phyloP scores from a whole-genome alignment of 208 protist genomes.

The Borovskyia barvae region DNA sequence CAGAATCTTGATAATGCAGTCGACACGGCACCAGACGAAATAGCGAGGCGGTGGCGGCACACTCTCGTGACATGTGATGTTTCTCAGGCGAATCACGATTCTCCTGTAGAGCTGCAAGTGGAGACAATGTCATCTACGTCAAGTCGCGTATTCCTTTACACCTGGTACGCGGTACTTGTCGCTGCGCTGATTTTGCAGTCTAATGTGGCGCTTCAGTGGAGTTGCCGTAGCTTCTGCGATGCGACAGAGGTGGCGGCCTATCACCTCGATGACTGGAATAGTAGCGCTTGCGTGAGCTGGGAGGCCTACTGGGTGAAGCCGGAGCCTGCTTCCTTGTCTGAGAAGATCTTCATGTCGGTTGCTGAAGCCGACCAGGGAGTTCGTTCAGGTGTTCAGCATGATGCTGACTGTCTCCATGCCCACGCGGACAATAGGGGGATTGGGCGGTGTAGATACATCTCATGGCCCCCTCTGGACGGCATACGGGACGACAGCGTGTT shows the following conservation, averaged over 20 bases:
- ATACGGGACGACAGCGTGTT: no score
- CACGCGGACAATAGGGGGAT: no score
- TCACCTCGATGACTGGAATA: constrained; percentile 56
- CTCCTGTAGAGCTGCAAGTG: constrained; percentile 63
- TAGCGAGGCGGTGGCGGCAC: no score
- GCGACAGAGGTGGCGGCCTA: constrained; percentile 32
- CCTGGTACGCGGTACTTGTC: constrained; percentile 65
- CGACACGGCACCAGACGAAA: no score
- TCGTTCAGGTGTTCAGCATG: no score
- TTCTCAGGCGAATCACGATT: no score
- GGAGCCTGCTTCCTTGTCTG: not conserved
- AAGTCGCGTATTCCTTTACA: constrained; percentile 52
- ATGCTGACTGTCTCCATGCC: no score
- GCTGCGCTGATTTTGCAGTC: constrained; percentile 57
- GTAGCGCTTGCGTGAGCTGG: constrained; percentile 24
- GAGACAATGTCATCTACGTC: constrained; percentile 64
- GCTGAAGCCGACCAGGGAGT: no score
- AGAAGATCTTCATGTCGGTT: not conserved
- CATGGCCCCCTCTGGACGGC: no score
- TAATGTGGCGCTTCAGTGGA: constrained; percentile 61
- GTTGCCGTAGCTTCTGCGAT: constrained; percentile 60
- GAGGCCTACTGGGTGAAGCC: constrained; percentile 26
- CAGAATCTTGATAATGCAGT: no score
- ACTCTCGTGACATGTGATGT: no score
- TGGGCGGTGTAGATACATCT: no score